Percentiles rank a stretch among this genome's conserved stretches.
These are phyloP conservation scores for Volvariella surrecta DNA, from an alignment of 1,284 basidiomycete genomes.

Conservation along the genomic window DNA sequence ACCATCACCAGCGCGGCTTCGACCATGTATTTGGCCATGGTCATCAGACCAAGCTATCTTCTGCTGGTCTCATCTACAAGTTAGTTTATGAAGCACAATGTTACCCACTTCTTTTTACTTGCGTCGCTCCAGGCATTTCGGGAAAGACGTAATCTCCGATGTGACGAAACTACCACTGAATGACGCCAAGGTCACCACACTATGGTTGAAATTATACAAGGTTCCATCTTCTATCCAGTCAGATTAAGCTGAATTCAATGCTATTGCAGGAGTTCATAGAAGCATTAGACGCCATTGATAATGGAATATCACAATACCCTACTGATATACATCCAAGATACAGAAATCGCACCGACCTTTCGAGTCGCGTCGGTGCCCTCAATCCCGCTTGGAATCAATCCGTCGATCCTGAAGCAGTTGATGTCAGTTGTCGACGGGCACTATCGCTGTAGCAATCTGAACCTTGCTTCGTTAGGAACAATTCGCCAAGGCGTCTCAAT, in stretches of 20 bases:
- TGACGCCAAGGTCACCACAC: constrained; percentile 57
- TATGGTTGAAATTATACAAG: constrained; percentile 90
- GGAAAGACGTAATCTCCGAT: constrained; percentile 78
- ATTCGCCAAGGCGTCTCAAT: constrained; percentile 74
- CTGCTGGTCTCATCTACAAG: constrained; percentile 95
- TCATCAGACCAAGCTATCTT: constrained; percentile 84
- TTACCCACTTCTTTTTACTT: constrained; percentile 1
- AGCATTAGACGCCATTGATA: constrained; percentile 94
- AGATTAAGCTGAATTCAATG: not conserved
- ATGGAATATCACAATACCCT: constrained; percentile 80
- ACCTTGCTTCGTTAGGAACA: constrained; percentile 35
- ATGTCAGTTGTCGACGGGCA: constrained; percentile 43
- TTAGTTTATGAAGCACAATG: constrained; percentile 24
- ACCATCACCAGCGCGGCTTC: constrained; percentile 97
- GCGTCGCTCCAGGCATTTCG: constrained; percentile 72
- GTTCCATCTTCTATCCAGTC: constrained; percentile 22
- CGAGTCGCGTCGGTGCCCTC: constrained; percentile 70
- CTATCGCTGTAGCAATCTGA: not conserved
- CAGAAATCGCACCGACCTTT: constrained; percentile 72
- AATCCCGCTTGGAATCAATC: constrained; percentile 93
- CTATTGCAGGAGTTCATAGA: constrained; percentile 77
- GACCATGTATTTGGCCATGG: constrained; percentile 83
- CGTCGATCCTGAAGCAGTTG: constrained; percentile 49
- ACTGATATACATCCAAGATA: constrained; percentile 60
- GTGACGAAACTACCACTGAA: constrained; percentile 42